phyloP scores from a whole-genome alignment of 495 filamentous ascomycete species.

The Neurospora sp. region DNA sequence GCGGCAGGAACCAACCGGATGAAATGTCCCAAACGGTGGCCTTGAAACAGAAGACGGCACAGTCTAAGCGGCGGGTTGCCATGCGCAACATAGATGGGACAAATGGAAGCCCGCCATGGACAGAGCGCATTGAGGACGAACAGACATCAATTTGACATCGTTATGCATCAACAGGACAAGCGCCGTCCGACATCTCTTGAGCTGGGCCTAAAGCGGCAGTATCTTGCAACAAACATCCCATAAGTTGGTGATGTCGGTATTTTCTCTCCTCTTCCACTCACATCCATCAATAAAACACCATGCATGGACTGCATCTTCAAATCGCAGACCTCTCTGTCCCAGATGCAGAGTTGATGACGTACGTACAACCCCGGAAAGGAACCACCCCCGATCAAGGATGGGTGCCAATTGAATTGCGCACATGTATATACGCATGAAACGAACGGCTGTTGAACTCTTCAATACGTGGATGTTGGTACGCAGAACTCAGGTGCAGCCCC shows the following conservation, averaged over 20 bases:
- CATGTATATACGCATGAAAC: not conserved
- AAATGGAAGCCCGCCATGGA: not conserved
- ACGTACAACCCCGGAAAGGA: not conserved
- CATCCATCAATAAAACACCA: not conserved
- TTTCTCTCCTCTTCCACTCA: not conserved
- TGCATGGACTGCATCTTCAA: not conserved
- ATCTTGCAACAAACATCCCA: not conserved
- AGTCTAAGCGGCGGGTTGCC: not conserved
- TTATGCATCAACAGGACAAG: not conserved
- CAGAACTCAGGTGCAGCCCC: not conserved
- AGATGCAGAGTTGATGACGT: not conserved
- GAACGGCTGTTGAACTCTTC: not conserved
- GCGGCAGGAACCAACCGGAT: not conserved
- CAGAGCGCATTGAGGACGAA: not conserved
- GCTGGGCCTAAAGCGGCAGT: not conserved
- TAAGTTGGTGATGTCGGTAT: not conserved
- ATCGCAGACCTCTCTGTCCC: not conserved
- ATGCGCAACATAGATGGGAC: not conserved
- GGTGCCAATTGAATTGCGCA: not conserved
- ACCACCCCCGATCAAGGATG: not conserved
- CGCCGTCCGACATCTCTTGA: not conserved
- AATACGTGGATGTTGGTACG: not conserved
- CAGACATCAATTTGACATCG: not conserved
- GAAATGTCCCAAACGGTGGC: not conserved
- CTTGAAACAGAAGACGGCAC: not conserved